phyloP scores from a whole-genome alignment of 176 grass and related monocot species.

The Microstegium vimineum region DNA sequence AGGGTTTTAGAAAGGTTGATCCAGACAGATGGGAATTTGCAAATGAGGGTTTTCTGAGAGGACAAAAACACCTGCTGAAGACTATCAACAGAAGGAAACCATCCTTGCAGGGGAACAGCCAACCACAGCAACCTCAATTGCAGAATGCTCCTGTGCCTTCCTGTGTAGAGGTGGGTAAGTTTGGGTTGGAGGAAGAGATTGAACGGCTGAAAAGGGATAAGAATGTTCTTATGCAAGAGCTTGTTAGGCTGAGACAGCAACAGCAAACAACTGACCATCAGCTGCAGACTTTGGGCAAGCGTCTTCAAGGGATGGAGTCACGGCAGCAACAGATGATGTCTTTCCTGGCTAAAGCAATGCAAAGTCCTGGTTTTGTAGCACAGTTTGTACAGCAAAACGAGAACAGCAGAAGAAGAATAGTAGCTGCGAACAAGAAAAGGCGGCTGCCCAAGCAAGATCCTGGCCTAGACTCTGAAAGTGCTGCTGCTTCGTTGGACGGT shows the following conservation, averaged over 20 bases:
- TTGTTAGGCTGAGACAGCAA: slow-evolving; percentile 80
- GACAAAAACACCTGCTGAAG: slow-evolving; percentile 85
- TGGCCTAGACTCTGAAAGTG: slow-evolving; percentile 33
- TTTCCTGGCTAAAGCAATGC: slow-evolving; percentile 92
- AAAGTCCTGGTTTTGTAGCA: slow-evolving; percentile 73
- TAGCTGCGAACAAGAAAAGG: slow-evolving; percentile 66
- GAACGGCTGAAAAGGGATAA: slow-evolving; percentile 92
- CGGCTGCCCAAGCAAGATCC: slow-evolving; percentile 74
- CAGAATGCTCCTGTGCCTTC: slow-evolving; percentile 65
- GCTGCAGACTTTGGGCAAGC: slow-evolving; percentile 73
- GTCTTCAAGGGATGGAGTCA: slow-evolving; percentile 90
- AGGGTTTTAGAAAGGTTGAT: slow-evolving; percentile 99
- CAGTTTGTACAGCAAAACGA: slow-evolving; percentile 95
- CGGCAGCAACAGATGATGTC: slow-evolving; percentile 94
- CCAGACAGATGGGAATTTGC: slow-evolving; percentile 99
- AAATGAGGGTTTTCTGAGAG: slow-evolving; percentile 92
- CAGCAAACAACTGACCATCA: slow-evolving; percentile 89
- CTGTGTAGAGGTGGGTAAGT: slow-evolving; percentile 93
- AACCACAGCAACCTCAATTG: slow-evolving; percentile 55
- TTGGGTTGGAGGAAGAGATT: slow-evolving; percentile 93
- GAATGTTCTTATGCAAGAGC: slow-evolving; percentile 96
- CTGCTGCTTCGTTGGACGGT: slow-evolving; percentile 47
- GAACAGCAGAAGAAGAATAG: slow-evolving; percentile 63
- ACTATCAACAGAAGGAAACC: slow-evolving; percentile 88
- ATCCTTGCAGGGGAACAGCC: slow-evolving; percentile 49